Conservation (phyloP, 2,329 filamentous ascomycete genomes). For the Trematosphaeria pertusa region DNA sequence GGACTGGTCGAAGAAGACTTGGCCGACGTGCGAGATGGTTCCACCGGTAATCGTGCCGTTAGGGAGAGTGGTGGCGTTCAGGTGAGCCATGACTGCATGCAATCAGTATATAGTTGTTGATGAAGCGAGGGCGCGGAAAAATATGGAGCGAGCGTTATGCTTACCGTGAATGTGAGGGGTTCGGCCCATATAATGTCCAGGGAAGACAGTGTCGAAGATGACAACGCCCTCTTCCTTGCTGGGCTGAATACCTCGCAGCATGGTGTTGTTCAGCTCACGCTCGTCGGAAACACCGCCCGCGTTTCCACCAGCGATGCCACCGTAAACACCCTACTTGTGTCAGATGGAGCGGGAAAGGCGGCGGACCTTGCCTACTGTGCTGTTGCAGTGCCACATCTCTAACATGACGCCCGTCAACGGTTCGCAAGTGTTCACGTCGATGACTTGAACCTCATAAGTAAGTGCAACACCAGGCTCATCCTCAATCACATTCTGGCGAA, state of each 20-base stretch:
- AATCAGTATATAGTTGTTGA: conserved; percentile 35
- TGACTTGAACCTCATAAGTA: conserved; percentile 57
- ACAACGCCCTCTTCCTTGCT: conserved; percentile 57
- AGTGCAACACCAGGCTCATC: conserved; percentile 55
- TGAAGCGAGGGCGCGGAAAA: conserved; percentile 1
- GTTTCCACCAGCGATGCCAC: conserved; percentile 46
- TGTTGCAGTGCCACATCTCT: conserved; percentile 55
- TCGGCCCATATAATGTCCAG: conserved; percentile 47
- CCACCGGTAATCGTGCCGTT: conserved; percentile 60
- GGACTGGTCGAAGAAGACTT: conserved; percentile 69
- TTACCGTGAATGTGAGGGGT: conserved; percentile 12
- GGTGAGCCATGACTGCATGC: conserved; percentile 51
- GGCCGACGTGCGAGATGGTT: conserved; percentile 66
- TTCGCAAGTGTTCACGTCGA: conserved; percentile 60
- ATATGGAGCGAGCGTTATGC: background rate
- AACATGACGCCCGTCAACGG: conserved; percentile 54
- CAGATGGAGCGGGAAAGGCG: background rate
- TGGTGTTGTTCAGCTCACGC: conserved; percentile 45
- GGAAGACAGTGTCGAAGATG: conserved; percentile 57
- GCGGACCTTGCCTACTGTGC: conserved; percentile 9
- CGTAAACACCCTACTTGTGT: conserved; percentile 18
- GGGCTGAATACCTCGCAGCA: conserved; percentile 57
- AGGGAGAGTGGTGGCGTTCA: conserved; percentile 45
- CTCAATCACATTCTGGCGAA: conserved; percentile 56
- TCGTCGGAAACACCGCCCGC: conserved; percentile 45